Percentiles rank a stretch among this genome's conserved stretches.
Conservation (phyloP, 495 filamentous ascomycete genomes). For the Mycothermus thermophilus region DNA sequence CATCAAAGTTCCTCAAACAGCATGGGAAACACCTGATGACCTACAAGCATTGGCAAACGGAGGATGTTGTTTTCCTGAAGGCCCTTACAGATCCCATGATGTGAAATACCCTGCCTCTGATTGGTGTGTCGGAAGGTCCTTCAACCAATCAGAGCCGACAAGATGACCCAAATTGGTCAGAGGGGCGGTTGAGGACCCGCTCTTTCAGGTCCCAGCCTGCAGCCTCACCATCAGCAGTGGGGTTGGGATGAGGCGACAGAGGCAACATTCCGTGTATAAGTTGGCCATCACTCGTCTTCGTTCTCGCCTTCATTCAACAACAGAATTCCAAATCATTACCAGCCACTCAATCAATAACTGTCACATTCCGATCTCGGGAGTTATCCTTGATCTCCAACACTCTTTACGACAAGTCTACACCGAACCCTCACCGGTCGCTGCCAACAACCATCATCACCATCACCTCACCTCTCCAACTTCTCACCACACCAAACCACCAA, state of each 20-base stretch:
- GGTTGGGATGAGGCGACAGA: too few species aligned
- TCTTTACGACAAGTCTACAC: not conserved
- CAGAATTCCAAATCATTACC: not conserved
- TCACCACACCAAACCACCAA: constrained; percentile 2
- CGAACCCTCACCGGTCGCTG: not conserved
- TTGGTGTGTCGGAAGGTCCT: constrained; percentile 2
- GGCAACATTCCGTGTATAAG: constrained; percentile 10
- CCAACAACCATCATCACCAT: not conserved
- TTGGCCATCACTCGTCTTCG: not conserved
- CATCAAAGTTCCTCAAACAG: too few species aligned
- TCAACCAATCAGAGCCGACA: constrained; percentile 9
- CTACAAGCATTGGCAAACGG: too few species aligned
- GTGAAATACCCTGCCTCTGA: constrained; percentile 16
- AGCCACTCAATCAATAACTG: too few species aligned
- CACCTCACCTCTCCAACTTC: not conserved
- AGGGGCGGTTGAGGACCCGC: constrained; percentile 1
- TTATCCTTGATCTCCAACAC: not conserved
- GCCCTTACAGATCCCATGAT: too few species aligned
- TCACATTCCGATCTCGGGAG: not conserved
- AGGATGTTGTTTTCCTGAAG: too few species aligned
- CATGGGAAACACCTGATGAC: too few species aligned
- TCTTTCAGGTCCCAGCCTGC: constrained; percentile 9
- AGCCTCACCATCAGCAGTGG: constrained; percentile 12
- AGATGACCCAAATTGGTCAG: constrained; percentile 11
- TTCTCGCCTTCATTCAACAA: too few species aligned